phyloP scores from a whole-genome alignment of 768 basidiomycete species.

The Pleurotus eryngii region DNA sequence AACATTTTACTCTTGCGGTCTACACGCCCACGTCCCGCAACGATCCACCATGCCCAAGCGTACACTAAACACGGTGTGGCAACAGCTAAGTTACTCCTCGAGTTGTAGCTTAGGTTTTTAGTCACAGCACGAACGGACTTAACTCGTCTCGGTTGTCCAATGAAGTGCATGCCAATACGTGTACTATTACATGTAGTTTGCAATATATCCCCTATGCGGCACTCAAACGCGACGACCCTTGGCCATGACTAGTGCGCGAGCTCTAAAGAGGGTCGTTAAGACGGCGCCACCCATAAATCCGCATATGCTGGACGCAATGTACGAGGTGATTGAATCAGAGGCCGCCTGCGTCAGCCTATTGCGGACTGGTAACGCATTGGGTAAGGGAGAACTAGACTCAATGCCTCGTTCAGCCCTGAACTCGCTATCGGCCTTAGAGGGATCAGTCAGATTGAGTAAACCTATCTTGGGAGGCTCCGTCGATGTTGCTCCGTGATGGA shows the following conservation, averaged over 20 bases:
- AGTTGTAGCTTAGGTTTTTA: too few relatives aligned
- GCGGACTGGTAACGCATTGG: not conserved
- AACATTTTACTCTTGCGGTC: too few relatives aligned
- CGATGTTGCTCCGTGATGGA: conserved; percentile 40
- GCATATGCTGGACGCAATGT: conserved; percentile 8
- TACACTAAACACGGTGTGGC: too few relatives aligned
- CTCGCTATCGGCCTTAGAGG: conserved; percentile 27
- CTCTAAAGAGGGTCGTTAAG: conserved; percentile 8
- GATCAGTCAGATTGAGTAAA: conserved; percentile 41
- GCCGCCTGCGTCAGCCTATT: conserved; percentile 1
- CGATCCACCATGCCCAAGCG: too few relatives aligned
- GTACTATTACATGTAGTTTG: too few relatives aligned
- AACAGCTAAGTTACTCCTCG: too few relatives aligned
- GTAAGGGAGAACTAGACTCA: conserved; percentile 21
- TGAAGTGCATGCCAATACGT: too few relatives aligned
- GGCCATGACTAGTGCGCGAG: not conserved
- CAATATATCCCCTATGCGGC: not conserved
- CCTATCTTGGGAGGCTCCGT: conserved; percentile 41
- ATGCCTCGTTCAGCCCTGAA: conserved; percentile 41
- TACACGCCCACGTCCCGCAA: too few relatives aligned
- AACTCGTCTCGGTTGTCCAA: too few relatives aligned
- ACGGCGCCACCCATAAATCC: conserved; percentile 16
- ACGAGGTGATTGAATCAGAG: conserved; percentile 3
- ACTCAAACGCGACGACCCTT: not conserved
- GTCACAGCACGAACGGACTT: too few relatives aligned